These are phyloP conservation scores for Auriculariales sp. DNA, from an alignment of 768 basidiomycete species.

Conservation along the genomic window DNA sequence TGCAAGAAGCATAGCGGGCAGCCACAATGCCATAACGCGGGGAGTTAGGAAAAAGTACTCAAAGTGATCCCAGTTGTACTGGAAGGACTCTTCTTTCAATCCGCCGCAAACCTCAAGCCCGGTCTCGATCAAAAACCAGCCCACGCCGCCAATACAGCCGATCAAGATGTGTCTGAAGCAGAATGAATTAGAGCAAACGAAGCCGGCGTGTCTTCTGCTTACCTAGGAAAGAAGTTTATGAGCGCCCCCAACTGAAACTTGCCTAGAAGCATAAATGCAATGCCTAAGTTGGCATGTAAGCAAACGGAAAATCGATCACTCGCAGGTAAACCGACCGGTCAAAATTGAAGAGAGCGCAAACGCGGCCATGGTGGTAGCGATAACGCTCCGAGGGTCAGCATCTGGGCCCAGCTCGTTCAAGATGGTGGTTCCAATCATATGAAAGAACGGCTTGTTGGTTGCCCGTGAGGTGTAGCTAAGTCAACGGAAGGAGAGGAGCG, in stretches of 20 bases:
- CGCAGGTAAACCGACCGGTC: constrained; percentile 42
- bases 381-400: constrained; percentile 42
- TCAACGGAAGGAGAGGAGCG: constrained; percentile 15
- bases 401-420: constrained; percentile 56
- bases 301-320: background rate
- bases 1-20: constrained; percentile 63
- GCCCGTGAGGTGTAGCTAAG: background rate
- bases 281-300: constrained; percentile 7
- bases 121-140: constrained; percentile 80
- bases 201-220: constrained; percentile 63
- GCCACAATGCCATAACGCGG: constrained; percentile 63
- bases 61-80: constrained; percentile 48
- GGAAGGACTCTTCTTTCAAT: constrained; percentile 64
- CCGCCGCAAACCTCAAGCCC: constrained; percentile 83
- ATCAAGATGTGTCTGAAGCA: constrained; percentile 94
- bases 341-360: constrained; percentile 78
- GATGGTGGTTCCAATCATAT: constrained; percentile 74
- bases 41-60: constrained; percentile 49
- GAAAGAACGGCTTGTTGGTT: constrained; percentile 74
- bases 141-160: constrained; percentile 96
- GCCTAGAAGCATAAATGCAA: constrained; percentile 24
- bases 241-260: constrained; percentile 82
- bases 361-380: constrained; percentile 86
- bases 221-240: too few relatives aligned
- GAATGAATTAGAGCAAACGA: constrained; percentile 77